These are phyloP conservation scores for Candida saitoana DNA, from an alignment of 805 yeast genomes.

Conservation along the genomic window DNA sequence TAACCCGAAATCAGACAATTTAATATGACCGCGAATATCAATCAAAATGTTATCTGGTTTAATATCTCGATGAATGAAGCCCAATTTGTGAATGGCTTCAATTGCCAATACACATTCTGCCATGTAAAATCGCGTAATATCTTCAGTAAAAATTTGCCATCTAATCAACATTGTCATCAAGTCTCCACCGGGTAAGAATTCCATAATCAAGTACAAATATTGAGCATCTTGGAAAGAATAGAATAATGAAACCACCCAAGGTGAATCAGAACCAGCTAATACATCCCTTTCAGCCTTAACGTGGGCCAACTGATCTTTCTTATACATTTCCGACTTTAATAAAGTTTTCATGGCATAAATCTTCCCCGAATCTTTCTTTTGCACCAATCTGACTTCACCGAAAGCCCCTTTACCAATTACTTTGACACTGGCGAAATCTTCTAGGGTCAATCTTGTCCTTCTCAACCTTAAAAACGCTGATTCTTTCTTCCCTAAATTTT, in stretches of 20 bases:
- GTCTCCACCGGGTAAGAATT: constrained; percentile 78
- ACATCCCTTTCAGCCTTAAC: constrained; percentile 96
- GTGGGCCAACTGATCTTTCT: constrained; percentile 90
- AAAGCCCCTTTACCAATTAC: constrained; percentile 97
- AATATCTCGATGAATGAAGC: constrained; percentile 94
- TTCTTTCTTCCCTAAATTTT: constrained; percentile 82
- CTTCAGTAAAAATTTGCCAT: constrained; percentile 92
- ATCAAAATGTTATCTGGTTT: constrained; percentile 94
- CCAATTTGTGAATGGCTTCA: constrained; percentile 88
- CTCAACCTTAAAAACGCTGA: constrained; percentile 80
- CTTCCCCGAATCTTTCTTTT: constrained; percentile 86
- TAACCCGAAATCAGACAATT: constrained; percentile 71
- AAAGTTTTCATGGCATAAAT: constrained; percentile 93
- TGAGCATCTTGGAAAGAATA: constrained; percentile 79
- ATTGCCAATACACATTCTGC: constrained; percentile 95
- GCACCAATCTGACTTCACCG: constrained; percentile 94
- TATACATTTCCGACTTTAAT: constrained; percentile 87
- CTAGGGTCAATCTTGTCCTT: constrained; percentile 76
- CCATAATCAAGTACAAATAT: constrained; percentile 75
- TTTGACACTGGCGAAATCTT: constrained; percentile 84
- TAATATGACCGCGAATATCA: constrained; percentile 71
- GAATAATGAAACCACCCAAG: constrained; percentile 82
- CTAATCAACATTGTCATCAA: constrained; percentile 93
- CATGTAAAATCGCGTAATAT: constrained; percentile 87
- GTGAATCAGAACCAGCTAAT: constrained; percentile 82